Percentiles rank a stretch among this genome's conserved stretches.
These are phyloP conservation scores for Stagonosporopsis tanaceti DNA, from an alignment of 2,329 filamentous ascomycete species.

Conservation along the genomic window DNA sequence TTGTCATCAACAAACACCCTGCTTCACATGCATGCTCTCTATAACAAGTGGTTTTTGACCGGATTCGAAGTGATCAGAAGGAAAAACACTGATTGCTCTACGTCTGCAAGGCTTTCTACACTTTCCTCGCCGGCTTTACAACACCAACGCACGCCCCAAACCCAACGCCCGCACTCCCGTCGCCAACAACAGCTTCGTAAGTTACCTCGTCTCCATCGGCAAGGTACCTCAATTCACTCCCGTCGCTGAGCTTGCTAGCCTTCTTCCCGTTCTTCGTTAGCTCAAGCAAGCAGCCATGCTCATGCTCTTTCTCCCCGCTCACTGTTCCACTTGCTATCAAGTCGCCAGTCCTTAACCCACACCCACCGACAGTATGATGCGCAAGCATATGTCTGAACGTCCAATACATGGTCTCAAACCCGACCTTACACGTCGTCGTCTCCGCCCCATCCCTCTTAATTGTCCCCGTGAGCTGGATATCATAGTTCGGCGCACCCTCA, in stretches of 20 bases:
- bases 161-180: constrained; percentile 44
- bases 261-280: constrained; percentile 48
- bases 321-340: constrained; percentile 57
- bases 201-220: constrained; percentile 53
- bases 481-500: constrained; percentile 32
- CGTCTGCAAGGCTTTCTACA: not conserved
- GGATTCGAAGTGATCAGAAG: too few relatives aligned
- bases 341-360: constrained; percentile 53
- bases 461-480: constrained; percentile 33
- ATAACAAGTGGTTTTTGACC: not conserved
- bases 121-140: constrained; percentile 38
- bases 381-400: constrained; percentile 56
- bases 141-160: constrained; percentile 53
- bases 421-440: constrained; percentile 39
- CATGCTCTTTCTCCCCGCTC: constrained; percentile 47
- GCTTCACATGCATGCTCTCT: not conserved
- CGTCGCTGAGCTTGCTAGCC: constrained; percentile 38
- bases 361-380: constrained; percentile 55
- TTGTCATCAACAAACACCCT: not conserved
- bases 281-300: constrained; percentile 56
- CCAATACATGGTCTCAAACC: constrained; percentile 55
- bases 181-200: constrained; percentile 48
- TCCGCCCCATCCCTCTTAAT: constrained; percentile 29
- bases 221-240: constrained; percentile 48
- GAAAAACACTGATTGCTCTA: not conserved